A percentile compares a stretch with the other conserved stretches of the same genome.
Evolutionary conservation across 2,329 filamentous ascomycete species (phyloP).

Genomic region (Microdochium paspali): DNA sequence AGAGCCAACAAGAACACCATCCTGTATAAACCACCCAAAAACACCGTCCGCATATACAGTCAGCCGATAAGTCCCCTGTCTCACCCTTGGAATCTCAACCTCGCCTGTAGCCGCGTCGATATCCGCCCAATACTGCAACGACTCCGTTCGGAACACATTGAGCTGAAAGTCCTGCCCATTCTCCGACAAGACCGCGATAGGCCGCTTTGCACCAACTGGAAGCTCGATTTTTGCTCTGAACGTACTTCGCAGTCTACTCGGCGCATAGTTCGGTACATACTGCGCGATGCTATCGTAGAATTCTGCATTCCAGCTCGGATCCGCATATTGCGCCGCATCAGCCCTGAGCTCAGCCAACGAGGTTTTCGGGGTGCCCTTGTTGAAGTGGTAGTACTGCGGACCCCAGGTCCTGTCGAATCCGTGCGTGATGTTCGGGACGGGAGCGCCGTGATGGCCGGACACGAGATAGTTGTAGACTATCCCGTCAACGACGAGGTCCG

Average conservation of each 20-base stretch:
- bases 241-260: conserved; percentile 37
- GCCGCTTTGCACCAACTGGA: conserved; percentile 37
- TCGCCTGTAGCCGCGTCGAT: conserved; percentile 31
- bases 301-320: conserved; percentile 43
- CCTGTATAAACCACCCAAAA: conserved; percentile 50
- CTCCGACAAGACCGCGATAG: conserved; percentile 46
- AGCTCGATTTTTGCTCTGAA: conserved; percentile 42
- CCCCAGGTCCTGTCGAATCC: conserved; percentile 58
- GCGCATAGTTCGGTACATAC: conserved; percentile 48
- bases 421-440: conserved; percentile 47
- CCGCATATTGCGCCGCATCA: conserved; percentile 43
- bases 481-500: conserved; percentile 53
- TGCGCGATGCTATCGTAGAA: conserved; percentile 56
- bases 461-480: conserved; percentile 38
- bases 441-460: conserved; percentile 53
- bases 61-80: conserved; percentile 48
- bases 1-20: conserved; percentile 24
- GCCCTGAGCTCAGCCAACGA: conserved; percentile 36
- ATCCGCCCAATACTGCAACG: conserved; percentile 54
- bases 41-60: conserved; percentile 54
- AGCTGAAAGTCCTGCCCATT: conserved; percentile 46
- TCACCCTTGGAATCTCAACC: conserved; percentile 43
- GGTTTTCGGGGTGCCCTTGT: conserved; percentile 37
- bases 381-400: conserved; percentile 56
- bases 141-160: conserved; percentile 40